Percentiles rank a stretch among this genome's conserved stretches.
These are phyloP conservation scores for Geranium rotundifolium DNA, from an alignment of 345 rosid genomes.

Conservation along the genomic window DNA sequence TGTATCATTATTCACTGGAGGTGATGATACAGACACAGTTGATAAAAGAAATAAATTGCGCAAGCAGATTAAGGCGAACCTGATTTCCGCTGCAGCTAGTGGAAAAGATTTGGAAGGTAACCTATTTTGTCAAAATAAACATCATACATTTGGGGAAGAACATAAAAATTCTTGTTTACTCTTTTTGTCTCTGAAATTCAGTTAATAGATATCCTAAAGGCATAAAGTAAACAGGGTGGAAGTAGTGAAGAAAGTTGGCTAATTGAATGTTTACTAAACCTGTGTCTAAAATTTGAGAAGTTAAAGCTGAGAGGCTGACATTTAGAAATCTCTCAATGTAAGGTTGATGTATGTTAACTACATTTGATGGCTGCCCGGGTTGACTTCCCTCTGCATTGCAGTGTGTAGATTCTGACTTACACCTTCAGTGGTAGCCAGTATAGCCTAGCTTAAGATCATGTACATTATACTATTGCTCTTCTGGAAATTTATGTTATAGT, in stretches of 20 bases:
- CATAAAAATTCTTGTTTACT: no score
- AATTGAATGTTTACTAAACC: background rate
- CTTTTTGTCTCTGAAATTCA: no score
- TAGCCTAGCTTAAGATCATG: background rate
- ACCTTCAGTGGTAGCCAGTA: background rate
- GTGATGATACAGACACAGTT: slow-evolving; percentile 46
- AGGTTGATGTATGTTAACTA: background rate
- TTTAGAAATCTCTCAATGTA: background rate
- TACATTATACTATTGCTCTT: background rate
- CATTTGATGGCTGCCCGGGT: background rate
- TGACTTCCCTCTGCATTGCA: background rate
- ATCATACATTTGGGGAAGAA: no score
- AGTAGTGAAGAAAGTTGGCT: background rate
- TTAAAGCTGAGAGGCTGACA: background rate
- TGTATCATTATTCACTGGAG: slow-evolving; percentile 78
- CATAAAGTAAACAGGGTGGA: background rate
- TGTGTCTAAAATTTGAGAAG: background rate
- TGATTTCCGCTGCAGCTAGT: slow-evolving; percentile 86
- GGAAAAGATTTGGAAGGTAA: slow-evolving; percentile 99
- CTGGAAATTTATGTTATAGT: no score
- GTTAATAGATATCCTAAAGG: no score
- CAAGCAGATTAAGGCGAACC: slow-evolving; percentile 85
- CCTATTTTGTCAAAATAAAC: background rate
- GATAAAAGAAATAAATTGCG: slow-evolving; percentile 85
- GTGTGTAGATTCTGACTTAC: background rate